Conservation (phyloP, 768 basidiomycete species). For the Guyanaporus albipodus region DNA sequence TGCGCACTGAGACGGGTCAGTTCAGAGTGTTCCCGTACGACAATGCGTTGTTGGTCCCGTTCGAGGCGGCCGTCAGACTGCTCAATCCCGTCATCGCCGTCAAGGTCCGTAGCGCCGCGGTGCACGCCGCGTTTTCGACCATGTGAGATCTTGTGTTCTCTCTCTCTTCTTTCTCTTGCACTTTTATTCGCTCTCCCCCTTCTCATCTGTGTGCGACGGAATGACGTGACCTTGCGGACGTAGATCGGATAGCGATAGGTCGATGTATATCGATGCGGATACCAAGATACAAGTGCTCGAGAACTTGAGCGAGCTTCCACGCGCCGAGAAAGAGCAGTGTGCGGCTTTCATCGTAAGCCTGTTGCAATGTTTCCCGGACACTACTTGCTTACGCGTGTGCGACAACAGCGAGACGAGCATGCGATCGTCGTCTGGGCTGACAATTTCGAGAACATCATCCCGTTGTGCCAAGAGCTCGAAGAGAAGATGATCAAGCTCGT, state of each 20-base stretch:
- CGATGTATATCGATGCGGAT: slow-evolving; percentile 68
- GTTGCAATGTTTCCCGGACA: background rate
- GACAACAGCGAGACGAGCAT: slow-evolving; percentile 67
- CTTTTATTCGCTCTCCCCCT: background rate
- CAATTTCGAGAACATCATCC: slow-evolving; percentile 73
- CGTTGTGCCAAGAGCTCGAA: slow-evolving; percentile 64
- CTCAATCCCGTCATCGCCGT: slow-evolving; percentile 84
- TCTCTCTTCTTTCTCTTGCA: too few relatives aligned
- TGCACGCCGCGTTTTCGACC: slow-evolving; percentile 70
- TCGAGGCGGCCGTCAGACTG: slow-evolving; percentile 67
- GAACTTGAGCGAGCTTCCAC: slow-evolving; percentile 58
- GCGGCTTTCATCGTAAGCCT: slow-evolving; percentile 77
- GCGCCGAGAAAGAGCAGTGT: slow-evolving; percentile 87
- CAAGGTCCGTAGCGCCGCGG: slow-evolving; percentile 74
- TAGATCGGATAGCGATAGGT: slow-evolving; percentile 51
- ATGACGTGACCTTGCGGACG: background rate
- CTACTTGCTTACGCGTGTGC: too few relatives aligned
- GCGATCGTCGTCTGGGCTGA: slow-evolving; percentile 84
- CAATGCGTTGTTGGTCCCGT: slow-evolving; percentile 68
- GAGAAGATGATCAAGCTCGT: slow-evolving; percentile 78
- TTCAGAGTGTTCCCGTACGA: slow-evolving; percentile 85
- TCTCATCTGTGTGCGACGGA: too few relatives aligned
- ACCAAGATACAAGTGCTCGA: slow-evolving; percentile 87
- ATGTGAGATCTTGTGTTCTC: slow-evolving; percentile 45
- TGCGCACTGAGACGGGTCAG: slow-evolving; percentile 60